Base-by-base conservation (phyloP, 2,329 filamentous ascomycete species). In the Monilinia vaccinii-corymbosi region DNA sequence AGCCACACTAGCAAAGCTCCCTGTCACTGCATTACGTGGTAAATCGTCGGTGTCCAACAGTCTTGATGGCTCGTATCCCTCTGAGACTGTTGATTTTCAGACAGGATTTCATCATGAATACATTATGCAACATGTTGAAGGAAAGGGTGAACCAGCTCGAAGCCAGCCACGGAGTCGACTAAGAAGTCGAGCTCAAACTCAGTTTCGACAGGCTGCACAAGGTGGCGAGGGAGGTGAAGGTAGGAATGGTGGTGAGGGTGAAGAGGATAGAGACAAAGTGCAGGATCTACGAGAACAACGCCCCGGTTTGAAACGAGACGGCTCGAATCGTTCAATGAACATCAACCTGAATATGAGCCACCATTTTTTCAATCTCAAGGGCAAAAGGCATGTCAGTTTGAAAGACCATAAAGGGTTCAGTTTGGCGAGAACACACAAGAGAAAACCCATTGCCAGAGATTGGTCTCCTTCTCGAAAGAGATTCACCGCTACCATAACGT, bases 381-480 rank as follows among this genome's bases (percentile, higher is more conserved):
- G 76, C 36, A 77, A 75, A 62, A 80, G 79, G 1, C 80, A 84
- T 68, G 75, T 83, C 65, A 84, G 81, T 64, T 72, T 84, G 13
- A 73, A 71, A 48, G 79, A 68, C 11, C 65, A 68, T 48, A 75
- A 79, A 63, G 75, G 73, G 2, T 82, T 84, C 71, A 83, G 75
- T 63, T 71, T 84, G 56, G 73, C 76, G 48, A 77, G 76, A 63
- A 79, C 79, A 8, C 80, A 85, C 65, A 81, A 79, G 63, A 78
- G 81, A 31, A 81, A 85, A 61, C 83, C 85, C 0, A 84, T 90
- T 67, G 87, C 88, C 34, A 80, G 88, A 69, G 86, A 91, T 67
- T 93, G 82, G 89, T 83, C 81, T 14, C 77, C 79, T 9, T 71
- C 74, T 23, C 82, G 86, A 64, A 93, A 92, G 72, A 76, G 86